Conservation (phyloP, 1,139 yeast species). For the Candida glucosophila region DNA sequence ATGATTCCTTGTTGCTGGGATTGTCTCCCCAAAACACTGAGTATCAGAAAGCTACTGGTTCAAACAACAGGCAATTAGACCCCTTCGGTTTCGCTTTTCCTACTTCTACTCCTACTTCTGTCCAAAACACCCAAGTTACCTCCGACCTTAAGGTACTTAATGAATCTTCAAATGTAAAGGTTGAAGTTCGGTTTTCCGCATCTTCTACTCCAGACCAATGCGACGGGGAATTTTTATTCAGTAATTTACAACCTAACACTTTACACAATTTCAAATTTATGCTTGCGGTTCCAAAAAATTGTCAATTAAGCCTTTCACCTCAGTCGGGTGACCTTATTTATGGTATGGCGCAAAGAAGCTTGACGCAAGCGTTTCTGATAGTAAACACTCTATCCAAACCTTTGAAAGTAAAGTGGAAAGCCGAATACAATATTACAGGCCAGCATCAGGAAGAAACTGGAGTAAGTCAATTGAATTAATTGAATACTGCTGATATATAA, state of each 20-base stretch:
- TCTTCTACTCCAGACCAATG: slow-evolving; percentile 28
- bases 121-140: slow-evolving; percentile 12
- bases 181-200: slow-evolving; percentile 40
- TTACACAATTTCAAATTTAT: slow-evolving; percentile 49
- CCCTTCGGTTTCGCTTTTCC: slow-evolving; percentile 47
- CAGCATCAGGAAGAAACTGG: slow-evolving; percentile 47
- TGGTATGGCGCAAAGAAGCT: slow-evolving; percentile 44
- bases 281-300: slow-evolving; percentile 75
- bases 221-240: slow-evolving; percentile 36
- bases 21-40: slow-evolving; percentile 42
- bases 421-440: slow-evolving; percentile 46
- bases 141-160: slow-evolving; percentile 21
- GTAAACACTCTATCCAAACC: slow-evolving; percentile 40
- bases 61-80: slow-evolving; percentile 28
- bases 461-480: slow-evolving; percentile 24
- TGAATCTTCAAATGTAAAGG: slow-evolving; percentile 41
- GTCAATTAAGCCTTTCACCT: slow-evolving; percentile 57
- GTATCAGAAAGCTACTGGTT: slow-evolving; percentile 12
- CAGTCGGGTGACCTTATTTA: slow-evolving; percentile 54
- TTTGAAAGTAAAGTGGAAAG: slow-evolving; percentile 78
- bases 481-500: background rate
- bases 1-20: slow-evolving; percentile 35
- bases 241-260: slow-evolving; percentile 28
- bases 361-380: slow-evolving; percentile 54
- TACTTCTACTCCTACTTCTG: slow-evolving; percentile 25